Conservation (phyloP, 2,329 filamentous ascomycete genomes). For the Beauveria pseudobassiana region DNA sequence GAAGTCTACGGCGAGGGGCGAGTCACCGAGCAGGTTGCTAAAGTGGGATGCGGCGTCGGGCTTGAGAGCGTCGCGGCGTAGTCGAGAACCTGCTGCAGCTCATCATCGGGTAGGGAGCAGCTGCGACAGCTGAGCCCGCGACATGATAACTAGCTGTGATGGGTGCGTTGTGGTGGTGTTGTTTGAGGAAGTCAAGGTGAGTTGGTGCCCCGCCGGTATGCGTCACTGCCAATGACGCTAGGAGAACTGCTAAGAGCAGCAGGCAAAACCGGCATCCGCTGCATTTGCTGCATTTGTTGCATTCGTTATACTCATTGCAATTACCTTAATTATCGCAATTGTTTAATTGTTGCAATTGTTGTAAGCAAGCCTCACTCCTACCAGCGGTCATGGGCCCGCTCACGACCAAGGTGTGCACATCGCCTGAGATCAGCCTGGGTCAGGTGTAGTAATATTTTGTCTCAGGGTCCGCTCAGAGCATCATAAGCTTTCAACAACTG, state of each 20-base stretch:
- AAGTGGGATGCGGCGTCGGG: slow-evolving; percentile 76
- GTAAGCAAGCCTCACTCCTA: not conserved
- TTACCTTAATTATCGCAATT: too few relatives aligned
- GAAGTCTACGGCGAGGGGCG: slow-evolving; percentile 67
- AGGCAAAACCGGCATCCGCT: not conserved
- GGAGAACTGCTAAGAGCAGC: not conserved
- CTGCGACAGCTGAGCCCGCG: slow-evolving; percentile 61
- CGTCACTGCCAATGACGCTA: slow-evolving; percentile 7
- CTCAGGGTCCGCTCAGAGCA: not conserved
- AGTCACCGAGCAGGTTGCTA: slow-evolving; percentile 80
- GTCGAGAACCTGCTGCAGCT: slow-evolving; percentile 74
- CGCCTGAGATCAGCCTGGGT: not conserved
- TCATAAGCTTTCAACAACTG: not conserved
- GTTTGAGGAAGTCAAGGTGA: not conserved
- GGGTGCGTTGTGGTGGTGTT: not conserved
- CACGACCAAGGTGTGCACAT: not conserved
- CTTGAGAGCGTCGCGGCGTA: slow-evolving; percentile 71
- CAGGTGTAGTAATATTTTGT: not conserved
- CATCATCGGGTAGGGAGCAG: slow-evolving; percentile 80
- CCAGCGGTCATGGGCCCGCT: not conserved
- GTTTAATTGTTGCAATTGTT: too few relatives aligned
- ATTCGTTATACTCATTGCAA: too few relatives aligned
- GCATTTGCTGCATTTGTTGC: too few relatives aligned
- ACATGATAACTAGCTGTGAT: slow-evolving; percentile 33
- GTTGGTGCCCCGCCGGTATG: slow-evolving; percentile 1